Conservation (phyloP, 1,284 basidiomycete genomes). For the Exsudoporus floridanus region DNA sequence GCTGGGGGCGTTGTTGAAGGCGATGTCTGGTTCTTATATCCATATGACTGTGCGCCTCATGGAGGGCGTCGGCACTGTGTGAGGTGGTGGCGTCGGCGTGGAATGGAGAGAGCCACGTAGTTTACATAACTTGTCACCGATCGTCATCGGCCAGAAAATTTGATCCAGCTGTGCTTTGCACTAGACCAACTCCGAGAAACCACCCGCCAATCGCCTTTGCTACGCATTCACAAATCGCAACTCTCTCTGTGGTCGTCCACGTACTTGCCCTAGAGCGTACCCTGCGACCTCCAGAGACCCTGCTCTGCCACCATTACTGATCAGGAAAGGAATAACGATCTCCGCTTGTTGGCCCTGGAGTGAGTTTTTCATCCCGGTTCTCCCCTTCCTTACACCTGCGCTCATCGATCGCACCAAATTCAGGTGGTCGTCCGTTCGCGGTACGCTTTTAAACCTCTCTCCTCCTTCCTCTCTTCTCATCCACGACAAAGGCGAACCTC, state of each 20-base stretch:
- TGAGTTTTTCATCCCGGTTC: constrained; percentile 41
- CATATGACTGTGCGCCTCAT: constrained; percentile 17
- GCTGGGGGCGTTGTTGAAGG: constrained; percentile 17
- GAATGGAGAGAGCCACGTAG: constrained; percentile 5
- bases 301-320: constrained; percentile 60
- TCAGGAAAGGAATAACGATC: constrained; percentile 73
- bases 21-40: constrained; percentile 26
- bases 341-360: constrained; percentile 80
- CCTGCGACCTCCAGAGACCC: constrained; percentile 41
- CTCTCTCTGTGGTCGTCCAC: constrained; percentile 38
- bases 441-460: constrained; percentile 41
- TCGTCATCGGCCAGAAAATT: constrained; percentile 17
- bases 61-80: constrained; percentile 7
- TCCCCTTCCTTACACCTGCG: constrained; percentile 8
- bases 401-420: constrained; percentile 9
- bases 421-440: constrained; percentile 81
- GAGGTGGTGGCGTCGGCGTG: background rate
- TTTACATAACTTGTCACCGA: constrained; percentile 27
- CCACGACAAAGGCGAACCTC: constrained; percentile 65
- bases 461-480: constrained; percentile 19
- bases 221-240: constrained; percentile 21
- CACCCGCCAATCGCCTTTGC: constrained; percentile 23
- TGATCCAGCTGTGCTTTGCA: constrained; percentile 8
- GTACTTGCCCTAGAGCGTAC: constrained; percentile 21
- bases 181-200: constrained; percentile 3